Evolutionary conservation across 2,329 filamentous ascomycete genomes (phyloP), one percentile per base, ranked within the genome.

Genomic region (Cordyceps farinosa): DNA sequence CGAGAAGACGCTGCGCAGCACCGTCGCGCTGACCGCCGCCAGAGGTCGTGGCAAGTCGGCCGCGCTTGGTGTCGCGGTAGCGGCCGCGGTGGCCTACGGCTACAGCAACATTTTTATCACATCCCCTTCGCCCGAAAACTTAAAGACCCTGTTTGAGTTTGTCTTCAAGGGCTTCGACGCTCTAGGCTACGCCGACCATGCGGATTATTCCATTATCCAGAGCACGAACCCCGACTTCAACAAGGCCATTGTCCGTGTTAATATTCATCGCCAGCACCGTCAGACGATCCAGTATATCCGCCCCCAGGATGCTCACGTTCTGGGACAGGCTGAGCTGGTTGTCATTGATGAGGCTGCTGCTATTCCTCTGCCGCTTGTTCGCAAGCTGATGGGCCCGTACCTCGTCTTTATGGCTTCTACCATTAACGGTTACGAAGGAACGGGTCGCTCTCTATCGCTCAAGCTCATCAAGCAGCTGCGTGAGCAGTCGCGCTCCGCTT

Each of bases 31-130:
- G 69, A 99, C 95, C 11, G 95, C 95, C 22, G 94, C 90, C 44
- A 88, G 95, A 87, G 95, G 95, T 76, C 89, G 95, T 71, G 95
- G 95, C 78, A 99, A 99, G 78, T 99, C 95, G 27, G 96, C 95
- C 22, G 95, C 95, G 32, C 84, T 99, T 71, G 95, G 95, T 77
- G 89, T 99, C 58, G 92, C 95, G 3, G 90, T 99, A 50, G 95
- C 95, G 3, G 92, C 95, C 3, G 96, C 96, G 1, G 86, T 99
- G 51, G 94, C 95, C 1, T 91, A 98, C 73, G 95, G 95, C 32
- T 99, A 99, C 78, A 97, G 92, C 80, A 99, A 99, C 76, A 97
- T 99, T 71, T 99, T 99, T 78, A 97, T 99, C 73, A 99, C 95
- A 1, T 98, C 94, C 1, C 94, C 94, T 0, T 97, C 92, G 65